Evolutionary conservation across 1,284 basidiomycete species (phyloP).

Genomic region (Puccinia triticina): DNA sequence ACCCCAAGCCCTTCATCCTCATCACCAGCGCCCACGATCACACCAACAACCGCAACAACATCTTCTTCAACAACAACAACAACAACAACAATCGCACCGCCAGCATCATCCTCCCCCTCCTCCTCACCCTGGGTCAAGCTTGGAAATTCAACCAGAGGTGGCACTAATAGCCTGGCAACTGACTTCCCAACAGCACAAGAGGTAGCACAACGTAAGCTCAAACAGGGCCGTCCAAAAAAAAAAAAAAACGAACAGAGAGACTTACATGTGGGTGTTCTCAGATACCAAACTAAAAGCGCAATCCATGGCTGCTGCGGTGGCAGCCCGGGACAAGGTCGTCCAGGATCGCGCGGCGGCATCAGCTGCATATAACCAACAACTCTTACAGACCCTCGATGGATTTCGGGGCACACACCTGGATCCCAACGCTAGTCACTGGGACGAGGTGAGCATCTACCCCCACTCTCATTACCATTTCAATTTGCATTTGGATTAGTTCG

Average conservation of each 20-base stretch:
- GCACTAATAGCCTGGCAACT: constrained; percentile 12
- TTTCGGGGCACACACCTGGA: constrained; percentile 88
- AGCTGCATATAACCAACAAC: constrained; percentile 55
- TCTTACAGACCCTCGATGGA: constrained; percentile 68
- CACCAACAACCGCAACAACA: neutral
- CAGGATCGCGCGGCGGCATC: constrained; percentile 55
- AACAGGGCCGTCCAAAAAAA: neutral
- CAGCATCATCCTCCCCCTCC: constrained; percentile 10
- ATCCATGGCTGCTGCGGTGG: constrained; percentile 49
- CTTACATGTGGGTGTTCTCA: neutral
- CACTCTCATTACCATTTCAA: neutral
- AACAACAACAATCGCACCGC: neutral
- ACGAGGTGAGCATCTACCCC: constrained; percentile 71
- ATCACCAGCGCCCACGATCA: neutral
- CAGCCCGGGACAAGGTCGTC: constrained; percentile 54
- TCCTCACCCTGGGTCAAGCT: constrained; percentile 45
- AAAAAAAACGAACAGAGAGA: neutral
- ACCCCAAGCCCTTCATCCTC: constrained; percentile 15
- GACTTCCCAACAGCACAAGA: constrained; percentile 52
- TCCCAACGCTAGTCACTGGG: constrained; percentile 92
- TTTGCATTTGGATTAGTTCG: neutral
- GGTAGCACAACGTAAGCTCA: constrained; percentile 46
- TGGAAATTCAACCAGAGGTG: constrained; percentile 26
- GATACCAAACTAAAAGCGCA: constrained; percentile 51
- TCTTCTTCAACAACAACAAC: neutral